These are phyloP conservation scores for Ustilago curta DNA, from an alignment of 1,284 basidiomycete species.

Conservation along the genomic window DNA sequence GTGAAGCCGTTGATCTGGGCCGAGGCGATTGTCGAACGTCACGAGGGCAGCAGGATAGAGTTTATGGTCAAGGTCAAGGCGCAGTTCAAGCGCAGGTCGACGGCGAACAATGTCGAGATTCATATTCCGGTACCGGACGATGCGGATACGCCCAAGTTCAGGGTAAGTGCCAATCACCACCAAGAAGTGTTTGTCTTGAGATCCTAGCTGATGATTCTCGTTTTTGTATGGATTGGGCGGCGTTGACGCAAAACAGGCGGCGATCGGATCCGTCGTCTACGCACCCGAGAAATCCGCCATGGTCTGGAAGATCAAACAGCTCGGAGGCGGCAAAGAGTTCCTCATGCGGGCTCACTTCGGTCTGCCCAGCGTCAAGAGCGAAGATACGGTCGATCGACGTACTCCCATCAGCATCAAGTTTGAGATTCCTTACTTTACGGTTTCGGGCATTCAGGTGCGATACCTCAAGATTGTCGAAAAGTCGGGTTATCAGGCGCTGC, in stretches of 20 bases:
- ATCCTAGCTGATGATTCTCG: constrained; percentile 3
- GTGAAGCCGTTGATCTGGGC: constrained; percentile 99
- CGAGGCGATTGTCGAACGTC: constrained; percentile 94
- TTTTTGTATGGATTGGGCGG: background rate
- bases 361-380: constrained; percentile 70
- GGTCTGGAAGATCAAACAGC: constrained; percentile 70
- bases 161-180: constrained; percentile 66
- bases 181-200: too few relatives aligned
- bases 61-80: constrained; percentile 99
- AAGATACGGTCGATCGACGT: constrained; percentile 83
- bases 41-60: constrained; percentile 91
- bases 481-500: constrained; percentile 87
- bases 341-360: constrained; percentile 69
- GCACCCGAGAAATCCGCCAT: constrained; percentile 68
- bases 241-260: constrained; percentile 24
- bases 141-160: constrained; percentile 96
- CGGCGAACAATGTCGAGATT: constrained; percentile 98
- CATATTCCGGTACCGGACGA: constrained; percentile 98
- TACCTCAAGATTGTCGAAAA: constrained; percentile 99
- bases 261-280: constrained; percentile 65
- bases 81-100: constrained; percentile 95
- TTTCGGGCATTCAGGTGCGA: constrained; percentile 92
- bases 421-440: constrained; percentile 96
- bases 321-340: constrained; percentile 68
- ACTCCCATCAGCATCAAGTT: constrained; percentile 96